Conservation (phyloP, 2,329 filamentous ascomycete species). For the Rhexocercosporidium sp. region DNA sequence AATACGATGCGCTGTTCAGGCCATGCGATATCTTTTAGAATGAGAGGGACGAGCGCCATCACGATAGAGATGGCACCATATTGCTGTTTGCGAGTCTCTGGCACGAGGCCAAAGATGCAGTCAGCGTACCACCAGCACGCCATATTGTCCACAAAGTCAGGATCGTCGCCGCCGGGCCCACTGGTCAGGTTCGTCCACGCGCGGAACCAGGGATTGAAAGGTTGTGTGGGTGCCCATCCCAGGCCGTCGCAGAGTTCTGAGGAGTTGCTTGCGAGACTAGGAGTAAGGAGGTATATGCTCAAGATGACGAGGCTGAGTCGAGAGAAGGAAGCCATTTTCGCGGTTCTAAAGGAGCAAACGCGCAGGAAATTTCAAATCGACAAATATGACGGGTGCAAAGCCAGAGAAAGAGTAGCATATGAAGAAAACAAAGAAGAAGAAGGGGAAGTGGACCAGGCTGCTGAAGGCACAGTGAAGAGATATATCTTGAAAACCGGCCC, state of each 20-base stretch:
- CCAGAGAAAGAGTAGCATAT: neutral
- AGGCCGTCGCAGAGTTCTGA: neutral
- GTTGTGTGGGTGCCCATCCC: neutral
- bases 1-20: conserved; percentile 38
- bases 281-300: neutral
- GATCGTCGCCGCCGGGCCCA: neutral
- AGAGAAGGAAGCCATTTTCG: neutral
- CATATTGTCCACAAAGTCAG: conserved; percentile 7
- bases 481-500: no score
- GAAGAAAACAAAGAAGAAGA: no score
- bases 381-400: neutral
- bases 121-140: conserved; percentile 41
- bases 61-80: conserved; percentile 41
- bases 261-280: neutral
- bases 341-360: neutral
- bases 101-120: conserved; percentile 37
- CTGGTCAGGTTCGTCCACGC: conserved; percentile 2
- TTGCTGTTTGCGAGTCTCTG: conserved; percentile 43
- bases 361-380: neutral
- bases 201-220: neutral
- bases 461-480: no score
- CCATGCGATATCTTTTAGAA: conserved; percentile 43
- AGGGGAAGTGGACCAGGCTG: no score
- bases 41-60: conserved; percentile 43
- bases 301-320: neutral